Base-by-base conservation (phyloP, 2,329 filamentous ascomycete genomes). In the Ceratocystis colombiana region DNA sequence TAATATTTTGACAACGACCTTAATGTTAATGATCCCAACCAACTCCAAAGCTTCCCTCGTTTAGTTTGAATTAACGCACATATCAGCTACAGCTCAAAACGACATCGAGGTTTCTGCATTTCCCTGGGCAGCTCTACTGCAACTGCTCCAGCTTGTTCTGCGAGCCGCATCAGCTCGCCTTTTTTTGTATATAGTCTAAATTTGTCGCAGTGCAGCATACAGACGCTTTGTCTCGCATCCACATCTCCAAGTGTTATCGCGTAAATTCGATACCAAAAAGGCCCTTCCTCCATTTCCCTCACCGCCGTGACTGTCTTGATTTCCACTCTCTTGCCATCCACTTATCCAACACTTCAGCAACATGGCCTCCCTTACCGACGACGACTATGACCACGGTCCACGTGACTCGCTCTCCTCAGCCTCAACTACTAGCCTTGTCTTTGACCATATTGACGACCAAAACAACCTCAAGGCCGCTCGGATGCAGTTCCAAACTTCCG, bases 371-470 rank as follows among this genome's bases (percentile, higher is more conserved):
- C 12, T 59, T 10, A 59, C 55, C 28, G 28, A 59, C 25, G 25
- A 59, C 28, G 30, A 28, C 28, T 12, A 37, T 2, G 33, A 30
- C 28, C 55, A 37, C 17, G 33, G 28, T 10, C 83, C 65, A 17
- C 76, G 76, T 71, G 82, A 81, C 69, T 90, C 89, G 2, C 75
- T 83, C 59, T 89, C 88, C n/a, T 88, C 87, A 50, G 86, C 85
- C n/a, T 94, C 89, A 44, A 93, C 89, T 10, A 91, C 88, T 3
- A 93, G 89, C 71, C 80, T 94, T 15, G 84, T 94, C 65, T 89
- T 94, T 73, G 89, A 94, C 70, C 84, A 87, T 69, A 81, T 93
- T 70, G 82, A 84, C 71, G 86, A 89, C 25, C 73, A 79, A 30
- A 70, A 71, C 46, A 66, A 70, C 64, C 68, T 57, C 41, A 63